phyloP scores from a whole-genome alignment of 2,329 filamentous ascomycete genomes.

The Alternaria sp. region DNA sequence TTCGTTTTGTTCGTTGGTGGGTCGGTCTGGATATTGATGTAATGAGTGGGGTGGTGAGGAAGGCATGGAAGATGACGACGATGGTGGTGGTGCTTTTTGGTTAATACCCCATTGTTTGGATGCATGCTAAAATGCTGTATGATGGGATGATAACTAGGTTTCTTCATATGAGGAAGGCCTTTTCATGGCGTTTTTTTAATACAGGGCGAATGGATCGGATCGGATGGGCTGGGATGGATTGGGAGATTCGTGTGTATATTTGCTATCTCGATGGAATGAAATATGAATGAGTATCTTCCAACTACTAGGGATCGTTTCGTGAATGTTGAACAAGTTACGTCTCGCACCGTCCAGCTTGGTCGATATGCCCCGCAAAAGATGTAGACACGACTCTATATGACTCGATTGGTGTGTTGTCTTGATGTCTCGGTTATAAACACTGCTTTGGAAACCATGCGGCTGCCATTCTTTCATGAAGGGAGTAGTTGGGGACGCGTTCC shows the following conservation, averaged over 20 bases:
- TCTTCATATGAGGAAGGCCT: background rate
- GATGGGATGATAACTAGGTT: background rate
- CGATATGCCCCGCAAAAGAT: too few species aligned
- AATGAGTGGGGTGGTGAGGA: background rate
- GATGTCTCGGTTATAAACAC: too few species aligned
- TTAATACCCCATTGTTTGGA: background rate
- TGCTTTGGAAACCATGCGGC: too few species aligned
- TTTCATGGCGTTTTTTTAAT: background rate
- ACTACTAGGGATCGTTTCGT: too few species aligned
- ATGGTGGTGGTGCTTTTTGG: background rate
- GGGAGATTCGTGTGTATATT: background rate
- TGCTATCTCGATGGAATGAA: background rate
- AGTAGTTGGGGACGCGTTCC: too few species aligned
- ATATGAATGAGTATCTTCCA: too few species aligned
- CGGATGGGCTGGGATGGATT: background rate
- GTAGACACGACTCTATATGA: too few species aligned
- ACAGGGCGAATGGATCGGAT: background rate
- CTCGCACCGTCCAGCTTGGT: too few species aligned
- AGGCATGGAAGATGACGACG: background rate
- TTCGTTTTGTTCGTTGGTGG: constrained; percentile 1
- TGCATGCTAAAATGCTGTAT: background rate
- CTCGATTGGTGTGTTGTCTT: too few species aligned
- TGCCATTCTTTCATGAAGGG: too few species aligned
- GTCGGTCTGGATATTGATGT: constrained; percentile 3
- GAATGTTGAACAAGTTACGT: too few species aligned